Base-by-base conservation (phyloP, 2,329 filamentous ascomycete species). In the Hypoxylon sp. region DNA sequence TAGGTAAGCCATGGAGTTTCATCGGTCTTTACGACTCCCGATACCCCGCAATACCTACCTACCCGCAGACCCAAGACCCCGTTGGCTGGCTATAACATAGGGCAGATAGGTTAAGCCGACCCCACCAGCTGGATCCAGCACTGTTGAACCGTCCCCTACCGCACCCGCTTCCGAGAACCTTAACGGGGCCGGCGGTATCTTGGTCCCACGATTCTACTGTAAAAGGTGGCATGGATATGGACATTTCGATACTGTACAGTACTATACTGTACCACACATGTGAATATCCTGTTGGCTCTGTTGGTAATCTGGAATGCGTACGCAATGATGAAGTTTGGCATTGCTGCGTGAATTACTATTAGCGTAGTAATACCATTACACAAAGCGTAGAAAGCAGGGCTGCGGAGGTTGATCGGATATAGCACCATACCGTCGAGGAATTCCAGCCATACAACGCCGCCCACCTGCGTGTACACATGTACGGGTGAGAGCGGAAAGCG, bases 391-490 rank as follows among this genome's bases (percentile, higher is more conserved):
- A 40, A 45, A 28, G 22, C 5, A 57, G n/a, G n/a, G 42, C 42
- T 59, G 54, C 65, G 65, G 61, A 20, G 28, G 52, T 61, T 50
- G 58, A 56, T 59, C 65, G 65, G 65, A 68, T 63, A 62, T 68
- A 65, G 62, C 45, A n/a, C 32, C 45, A 62, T 49, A 40, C 33
- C 20, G 30, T 50, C 22, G 36, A 48, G 24, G 30, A 51, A 53
- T 46, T 18, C 16, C 48, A 60, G 28, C 60, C 56, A 61, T 48
- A 61, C 52, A 54, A 51, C 20, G 42, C 42, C 42, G 33, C 33
- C 33, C 22, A 44, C 20, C 44, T 51, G 40, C 33, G 51, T 26
- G 3, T 6, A 26, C 24, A 33, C 33, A 46, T 26, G 3, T 6
- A 26, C 24, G 24, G 24, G 24, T 46, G 60, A 64, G 45, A 63